phyloP scores from a whole-genome alignment of 2,329 filamentous ascomycete species.

The Sordariomycetes sp. region DNA sequence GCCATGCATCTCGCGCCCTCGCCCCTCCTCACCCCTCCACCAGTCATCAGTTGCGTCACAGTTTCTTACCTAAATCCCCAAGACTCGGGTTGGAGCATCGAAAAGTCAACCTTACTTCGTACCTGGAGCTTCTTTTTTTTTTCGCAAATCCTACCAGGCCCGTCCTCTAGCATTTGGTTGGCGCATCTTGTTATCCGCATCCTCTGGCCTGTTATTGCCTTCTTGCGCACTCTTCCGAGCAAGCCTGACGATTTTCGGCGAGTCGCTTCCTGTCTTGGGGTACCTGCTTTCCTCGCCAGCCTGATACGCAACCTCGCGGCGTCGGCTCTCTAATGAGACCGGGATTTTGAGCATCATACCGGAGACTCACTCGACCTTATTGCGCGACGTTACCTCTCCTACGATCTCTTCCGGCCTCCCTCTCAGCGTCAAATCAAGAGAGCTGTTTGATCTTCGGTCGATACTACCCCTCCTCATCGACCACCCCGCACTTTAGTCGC shows the following conservation, averaged over 20 bases:
- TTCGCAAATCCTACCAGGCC: not conserved
- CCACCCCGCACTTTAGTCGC: slow-evolving; percentile 1
- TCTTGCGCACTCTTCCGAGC: not conserved
- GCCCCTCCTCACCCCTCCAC: not conserved
- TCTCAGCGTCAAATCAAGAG: not conserved
- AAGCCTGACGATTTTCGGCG: not conserved
- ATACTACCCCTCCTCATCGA: slow-evolving; percentile 1
- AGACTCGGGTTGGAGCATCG: not conserved
- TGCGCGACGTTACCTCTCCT: not conserved
- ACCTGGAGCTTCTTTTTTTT: not conserved
- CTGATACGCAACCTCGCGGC: too few relatives aligned
- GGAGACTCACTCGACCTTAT: not conserved
- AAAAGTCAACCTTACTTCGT: not conserved
- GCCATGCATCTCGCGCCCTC: not conserved
- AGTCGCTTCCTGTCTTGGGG: not conserved
- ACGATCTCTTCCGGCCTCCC: not conserved
- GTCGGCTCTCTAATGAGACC: not conserved
- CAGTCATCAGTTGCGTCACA: not conserved
- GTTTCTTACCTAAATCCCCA: not conserved
- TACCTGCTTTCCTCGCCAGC: too few relatives aligned
- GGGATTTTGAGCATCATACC: not conserved
- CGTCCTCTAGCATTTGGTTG: not conserved
- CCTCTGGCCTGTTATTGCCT: not conserved
- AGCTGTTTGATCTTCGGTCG: not conserved
- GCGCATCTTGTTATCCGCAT: not conserved